Percentiles rank a stretch among this genome's conserved stretches.
phyloP scores from a whole-genome alignment of 164 flowering plant genomes.

The Vitis vinifera region ASM3070453v1 NC_081806.1:3070501-3071000 shows the following conservation, averaged over 20 bases:
- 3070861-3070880: constrained; percentile 45
- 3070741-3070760: constrained; percentile 52
- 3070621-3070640: constrained; percentile 70
- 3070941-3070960: constrained; percentile 29
- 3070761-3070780: constrained; percentile 50
- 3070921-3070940: constrained; percentile 41
- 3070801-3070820: constrained; percentile 57
- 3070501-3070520: constrained; percentile 68
- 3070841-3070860: constrained; percentile 43
- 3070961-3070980: constrained; percentile 36
- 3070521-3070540: constrained; percentile 55
- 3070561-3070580: constrained; percentile 37
- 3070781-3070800: constrained; percentile 25
- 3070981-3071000: constrained; percentile 37
- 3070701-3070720: constrained; percentile 68
- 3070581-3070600: constrained; percentile 37
- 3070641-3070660: constrained; percentile 48
- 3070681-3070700: constrained; percentile 52
- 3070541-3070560: constrained; percentile 26
- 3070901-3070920: constrained; percentile 36
- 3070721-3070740: constrained; percentile 40
- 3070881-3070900: constrained; percentile 42
- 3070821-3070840: constrained; percentile 36
- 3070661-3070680: constrained; percentile 56
- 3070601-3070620: constrained; percentile 21